Base-by-base conservation (phyloP, 2,329 filamentous ascomycete genomes). In the Trichophaea hybrida region DNA sequence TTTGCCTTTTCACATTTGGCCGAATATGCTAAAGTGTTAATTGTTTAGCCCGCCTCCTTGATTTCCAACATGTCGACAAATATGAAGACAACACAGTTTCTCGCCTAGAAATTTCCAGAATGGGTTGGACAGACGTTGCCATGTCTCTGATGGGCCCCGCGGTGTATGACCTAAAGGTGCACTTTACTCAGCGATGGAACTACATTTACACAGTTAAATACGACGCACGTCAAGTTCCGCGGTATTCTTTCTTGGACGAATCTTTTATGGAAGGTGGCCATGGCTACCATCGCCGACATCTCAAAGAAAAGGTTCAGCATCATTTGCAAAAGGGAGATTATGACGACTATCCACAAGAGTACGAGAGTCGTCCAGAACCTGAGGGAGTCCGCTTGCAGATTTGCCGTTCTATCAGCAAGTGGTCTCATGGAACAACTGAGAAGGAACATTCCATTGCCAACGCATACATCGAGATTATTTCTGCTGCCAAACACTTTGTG, bases 61-160 rank as follows among this genome's bases (percentile, higher is more conserved):
- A 93, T 71, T 91, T 93, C 71, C 77, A 82, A 50, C 81, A 88
- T 67, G 86, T 91, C 24, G 73, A 79, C 17, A 79, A 93, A 63
- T 94, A 84, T 81, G 80, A 91, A 64, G 80, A 89, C 63, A 95
- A 95, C 72, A 88, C 94, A 69, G 78, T 96, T 17, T 85, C 94
- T 68, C 80, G 90, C 54, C 84, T 82, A 8, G 81, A 82, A 69
- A 86, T 78, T 72, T 88, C 86, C 1, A 80, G 90, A 61, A 95
- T 95, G 88, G 89, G 89, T 17, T 95, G 90, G 90, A 88, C 86
- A 12, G 90, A 95, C 72, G 80, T 95, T 60, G 83, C 85, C 8
- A 76, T 96, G 59, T 88, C 82, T 66, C 71, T 95, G 59, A 78
- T 78, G 12, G 89, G 89, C 0, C 83, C 83, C 0, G 84, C 88